Percentiles rank a stretch among this genome's conserved stretches.
phyloP scores from a whole-genome alignment of 2,329 filamentous ascomycete species.

The Phoma sp. region DNA sequence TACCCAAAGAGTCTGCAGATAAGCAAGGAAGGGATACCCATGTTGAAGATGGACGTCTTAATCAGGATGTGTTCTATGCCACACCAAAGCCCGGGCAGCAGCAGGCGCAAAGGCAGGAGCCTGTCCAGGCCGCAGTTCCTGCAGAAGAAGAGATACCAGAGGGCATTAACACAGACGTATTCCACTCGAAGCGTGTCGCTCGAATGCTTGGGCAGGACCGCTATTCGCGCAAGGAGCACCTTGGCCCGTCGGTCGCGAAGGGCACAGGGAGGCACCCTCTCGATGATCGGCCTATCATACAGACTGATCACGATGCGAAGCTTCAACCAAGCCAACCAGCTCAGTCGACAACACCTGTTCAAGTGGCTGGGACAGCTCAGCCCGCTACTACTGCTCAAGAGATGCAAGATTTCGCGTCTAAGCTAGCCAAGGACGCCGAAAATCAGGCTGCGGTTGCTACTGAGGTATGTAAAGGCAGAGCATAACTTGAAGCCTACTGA shows the following conservation, averaged over 20 bases:
- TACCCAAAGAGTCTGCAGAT: conserved; percentile 61
- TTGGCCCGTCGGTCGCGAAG: conserved; percentile 37
- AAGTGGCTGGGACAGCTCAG: conserved; percentile 11
- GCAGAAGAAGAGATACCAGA: conserved; percentile 60
- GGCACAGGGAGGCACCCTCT: conserved; percentile 41
- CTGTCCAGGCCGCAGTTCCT: conserved; percentile 41
- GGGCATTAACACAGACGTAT: conserved; percentile 67
- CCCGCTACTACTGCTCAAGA: conserved; percentile 40
- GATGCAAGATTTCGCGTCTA: conserved; percentile 56
- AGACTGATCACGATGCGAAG: conserved; percentile 49
- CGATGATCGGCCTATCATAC: conserved; percentile 47
- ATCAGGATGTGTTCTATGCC: conserved; percentile 64
- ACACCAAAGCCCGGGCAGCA: conserved; percentile 34
- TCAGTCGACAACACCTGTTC: conserved; percentile 20
- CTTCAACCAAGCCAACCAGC: conserved; percentile 27
- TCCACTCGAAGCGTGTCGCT: conserved; percentile 67
- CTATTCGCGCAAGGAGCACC: conserved; percentile 41
- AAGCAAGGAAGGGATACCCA: conserved; percentile 54
- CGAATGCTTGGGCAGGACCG: conserved; percentile 60
- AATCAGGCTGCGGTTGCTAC: conserved; percentile 18
- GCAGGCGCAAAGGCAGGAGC: conserved; percentile 21
- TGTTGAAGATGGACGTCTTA: conserved; percentile 55
- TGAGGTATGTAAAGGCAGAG: conserved; percentile 32
- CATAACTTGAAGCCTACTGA: conserved; percentile 45
- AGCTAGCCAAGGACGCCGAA: conserved; percentile 54